Evolutionary conservation across 176 grass and related monocot species (phyloP).

Genomic region (Dactylis glomerata): DNA sequence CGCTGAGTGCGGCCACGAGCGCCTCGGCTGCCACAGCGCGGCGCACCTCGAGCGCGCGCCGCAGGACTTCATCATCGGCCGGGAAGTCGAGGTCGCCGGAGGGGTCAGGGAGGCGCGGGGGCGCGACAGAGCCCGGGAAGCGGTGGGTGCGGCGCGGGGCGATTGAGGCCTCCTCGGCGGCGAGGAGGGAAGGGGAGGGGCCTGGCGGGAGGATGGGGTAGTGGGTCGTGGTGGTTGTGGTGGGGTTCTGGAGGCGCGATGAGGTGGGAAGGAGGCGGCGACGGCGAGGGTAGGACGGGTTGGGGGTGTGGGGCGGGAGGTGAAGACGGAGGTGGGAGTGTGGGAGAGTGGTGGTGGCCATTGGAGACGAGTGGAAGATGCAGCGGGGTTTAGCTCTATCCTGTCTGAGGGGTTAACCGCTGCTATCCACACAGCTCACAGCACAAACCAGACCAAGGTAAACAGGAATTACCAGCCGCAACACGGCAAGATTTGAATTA

Average conservation of each 20-base stretch:
- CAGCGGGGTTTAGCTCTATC: slow-evolving; percentile 18
- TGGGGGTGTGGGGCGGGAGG: slow-evolving; percentile 1
- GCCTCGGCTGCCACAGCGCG: slow-evolving; percentile 58
- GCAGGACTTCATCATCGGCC: slow-evolving; percentile 47
- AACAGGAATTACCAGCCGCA: neutral
- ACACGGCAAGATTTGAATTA: neutral
- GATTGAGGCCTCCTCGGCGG: slow-evolving; percentile 61
- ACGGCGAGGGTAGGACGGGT: neutral
- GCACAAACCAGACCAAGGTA: neutral
- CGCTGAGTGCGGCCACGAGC: slow-evolving; percentile 48
- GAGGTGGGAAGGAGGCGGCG: neutral
- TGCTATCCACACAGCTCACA: neutral
- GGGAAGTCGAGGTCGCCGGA: neutral
- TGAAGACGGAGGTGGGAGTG: slow-evolving; percentile 32
- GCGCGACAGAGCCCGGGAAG: slow-evolving; percentile 71
- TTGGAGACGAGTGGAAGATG: slow-evolving; percentile 28
- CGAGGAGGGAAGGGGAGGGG: slow-evolving; percentile 50
- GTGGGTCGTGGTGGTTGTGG: slow-evolving; percentile 4
- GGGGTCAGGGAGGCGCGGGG: slow-evolving; percentile 4
- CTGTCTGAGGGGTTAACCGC: neutral
- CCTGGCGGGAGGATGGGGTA: slow-evolving; percentile 27
- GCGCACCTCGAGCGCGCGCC: slow-evolving; percentile 68
- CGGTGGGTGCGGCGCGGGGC: slow-evolving; percentile 52
- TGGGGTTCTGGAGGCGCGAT: slow-evolving; percentile 57
- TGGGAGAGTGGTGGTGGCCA: slow-evolving; percentile 36